These are phyloP conservation scores for Fusarium napiforme DNA, from an alignment of 2,329 filamentous ascomycete species.

Conservation along the genomic window DNA sequence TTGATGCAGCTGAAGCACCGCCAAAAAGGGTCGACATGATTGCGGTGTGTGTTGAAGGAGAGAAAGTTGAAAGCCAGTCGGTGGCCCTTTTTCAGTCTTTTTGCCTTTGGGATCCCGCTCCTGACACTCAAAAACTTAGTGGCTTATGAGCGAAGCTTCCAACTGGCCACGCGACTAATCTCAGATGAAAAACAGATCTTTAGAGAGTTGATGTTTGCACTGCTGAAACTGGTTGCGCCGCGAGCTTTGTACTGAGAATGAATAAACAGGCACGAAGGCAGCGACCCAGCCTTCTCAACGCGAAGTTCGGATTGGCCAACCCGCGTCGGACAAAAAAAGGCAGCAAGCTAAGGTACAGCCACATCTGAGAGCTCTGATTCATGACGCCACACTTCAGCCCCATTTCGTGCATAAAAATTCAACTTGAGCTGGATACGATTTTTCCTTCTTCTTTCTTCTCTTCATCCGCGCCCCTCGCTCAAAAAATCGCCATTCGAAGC, in stretches of 20 bases:
- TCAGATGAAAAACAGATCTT: neutral
- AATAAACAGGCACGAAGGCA: constrained; percentile 46
- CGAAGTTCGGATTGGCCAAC: constrained; percentile 44
- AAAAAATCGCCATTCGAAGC: constrained; percentile 99
- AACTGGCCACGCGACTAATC: neutral
- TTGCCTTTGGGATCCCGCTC: neutral
- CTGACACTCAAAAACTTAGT: neutral
- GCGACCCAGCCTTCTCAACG: constrained; percentile 42
- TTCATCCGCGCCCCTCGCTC: constrained; percentile 82
- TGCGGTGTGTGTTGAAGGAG: constrained; percentile 19
- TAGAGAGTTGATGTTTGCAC: neutral
- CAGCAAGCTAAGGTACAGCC: constrained; percentile 16
- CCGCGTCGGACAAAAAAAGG: constrained; percentile 30
- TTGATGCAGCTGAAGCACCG: constrained; percentile 58
- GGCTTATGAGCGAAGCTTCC: neutral
- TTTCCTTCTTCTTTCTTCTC: constrained; percentile 44
- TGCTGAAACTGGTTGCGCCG: constrained; percentile 25
- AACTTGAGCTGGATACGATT: constrained; percentile 9
- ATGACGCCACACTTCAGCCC: constrained; percentile 33
- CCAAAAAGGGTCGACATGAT: constrained; percentile 75
- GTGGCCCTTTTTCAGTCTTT: constrained; percentile 11
- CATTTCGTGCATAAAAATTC: constrained; percentile 44
- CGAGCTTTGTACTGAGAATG: constrained; percentile 37
- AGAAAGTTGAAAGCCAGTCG: constrained; percentile 6
- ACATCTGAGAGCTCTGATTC: constrained; percentile 29